These are phyloP conservation scores for Syzygium aromaticum DNA, from an alignment of 345 rosid genomes.

Conservation along the genomic window DNA sequence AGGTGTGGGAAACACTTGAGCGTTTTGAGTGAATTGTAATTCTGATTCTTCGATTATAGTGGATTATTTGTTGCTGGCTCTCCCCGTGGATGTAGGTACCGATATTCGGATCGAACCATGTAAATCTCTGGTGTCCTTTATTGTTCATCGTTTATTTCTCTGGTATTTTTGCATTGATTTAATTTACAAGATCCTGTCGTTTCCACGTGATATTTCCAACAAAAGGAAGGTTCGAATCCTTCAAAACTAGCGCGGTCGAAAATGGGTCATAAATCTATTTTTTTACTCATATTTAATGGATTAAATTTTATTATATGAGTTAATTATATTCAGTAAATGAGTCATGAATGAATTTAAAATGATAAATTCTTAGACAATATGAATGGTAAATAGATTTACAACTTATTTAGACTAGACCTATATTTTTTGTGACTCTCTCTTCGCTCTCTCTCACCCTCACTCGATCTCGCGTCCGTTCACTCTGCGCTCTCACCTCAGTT, in stretches of 20 bases:
- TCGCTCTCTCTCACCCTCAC: neutral
- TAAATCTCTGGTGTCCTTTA: too few species aligned
- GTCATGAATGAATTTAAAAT: accelerated
- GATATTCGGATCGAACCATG: too few species aligned
- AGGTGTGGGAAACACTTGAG: too few species aligned
- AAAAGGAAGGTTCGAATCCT: neutral
- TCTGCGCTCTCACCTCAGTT: neutral
- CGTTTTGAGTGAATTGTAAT: too few species aligned
- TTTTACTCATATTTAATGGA: accelerated
- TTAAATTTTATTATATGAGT: accelerated
- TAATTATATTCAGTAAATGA: accelerated
- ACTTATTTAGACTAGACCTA: accelerated
- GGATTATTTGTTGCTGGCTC: too few species aligned
- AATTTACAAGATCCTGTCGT: too few species aligned
- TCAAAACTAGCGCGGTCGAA: accelerated
- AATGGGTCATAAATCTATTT: accelerated
- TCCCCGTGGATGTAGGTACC: too few species aligned
- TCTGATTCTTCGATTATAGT: too few species aligned
- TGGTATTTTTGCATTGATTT: too few species aligned
- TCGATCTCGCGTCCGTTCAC: accelerated
- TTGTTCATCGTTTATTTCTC: too few species aligned
- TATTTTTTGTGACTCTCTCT: neutral
- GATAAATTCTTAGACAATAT: neutral
- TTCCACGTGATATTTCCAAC: too few species aligned
- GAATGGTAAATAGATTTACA: neutral